Evolutionary conservation across 129 eudicot species (phyloP), one percentile per base, ranked within the genome.

Genomic region (Flaveria sonorensis): DNA sequence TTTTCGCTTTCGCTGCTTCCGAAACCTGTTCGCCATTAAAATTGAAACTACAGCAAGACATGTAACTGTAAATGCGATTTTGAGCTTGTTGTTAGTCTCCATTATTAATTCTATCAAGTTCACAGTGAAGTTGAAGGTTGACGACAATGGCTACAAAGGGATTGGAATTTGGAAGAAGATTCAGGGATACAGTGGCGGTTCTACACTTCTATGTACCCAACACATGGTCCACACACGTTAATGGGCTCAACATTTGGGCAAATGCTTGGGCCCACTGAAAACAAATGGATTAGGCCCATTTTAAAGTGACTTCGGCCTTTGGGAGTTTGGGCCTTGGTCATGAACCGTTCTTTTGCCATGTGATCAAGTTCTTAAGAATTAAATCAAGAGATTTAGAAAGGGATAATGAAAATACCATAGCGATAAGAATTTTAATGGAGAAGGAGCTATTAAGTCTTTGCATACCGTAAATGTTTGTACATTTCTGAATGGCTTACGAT

Each of bases 1-100:
- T 30, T 79, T 87, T 64, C 79, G 86, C 64, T 84, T 90, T 26
- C 83, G 77, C 51, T 81, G 75, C 71, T 79, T 77, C 6, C 72
- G 78, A 68, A 69, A 74, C 16, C 28, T 81, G 45, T 53, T 67
- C 6, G 81, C 73, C 40, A 88, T 20, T 72, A 78, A 15, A 52
- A 90, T 60, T 48, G 88, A 79, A 81, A 89, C 83, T 24, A 83
- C 88, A 2, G 88, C 82, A 12, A 81, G 2, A 62, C 87, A 85
- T 8, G 87, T 79, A 42, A 83, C 47, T 2, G 88, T 79, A 12
- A 91, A 9, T 28, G 81, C 87, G 40, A 87, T 64, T 71, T 76
- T 83, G 60, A 85, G 64, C 53, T 85, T 83, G 42, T 42, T 14
- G 60, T 67, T 83, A 59, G 36, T 39, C 32, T 84, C 87, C 88